phyloP scores from a whole-genome alignment of 2,329 filamentous ascomycete genomes.

The Fusarium metavorans region DNA sequence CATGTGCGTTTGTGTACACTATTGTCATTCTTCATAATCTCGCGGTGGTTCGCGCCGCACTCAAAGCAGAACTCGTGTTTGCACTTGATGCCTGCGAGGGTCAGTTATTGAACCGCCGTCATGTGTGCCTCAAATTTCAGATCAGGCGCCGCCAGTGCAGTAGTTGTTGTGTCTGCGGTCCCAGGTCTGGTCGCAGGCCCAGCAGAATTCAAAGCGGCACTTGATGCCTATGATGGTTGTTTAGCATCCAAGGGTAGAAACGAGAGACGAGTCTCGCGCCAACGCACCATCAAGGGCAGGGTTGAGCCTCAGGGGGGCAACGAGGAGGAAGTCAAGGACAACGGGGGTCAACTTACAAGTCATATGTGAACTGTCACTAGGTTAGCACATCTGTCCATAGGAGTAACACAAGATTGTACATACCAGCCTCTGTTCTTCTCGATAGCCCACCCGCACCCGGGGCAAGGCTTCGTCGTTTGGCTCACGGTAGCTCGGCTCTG shows the following conservation, averaged over 20 bases:
- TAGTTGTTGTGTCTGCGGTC: slow-evolving; percentile 33
- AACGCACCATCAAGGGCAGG: slow-evolving; percentile 26
- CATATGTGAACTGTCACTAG: slow-evolving; percentile 52
- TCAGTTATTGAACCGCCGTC: slow-evolving; percentile 25
- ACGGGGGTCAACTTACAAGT: slow-evolving; percentile 51
- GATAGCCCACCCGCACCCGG: slow-evolving; percentile 53
- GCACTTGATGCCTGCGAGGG: slow-evolving; percentile 50
- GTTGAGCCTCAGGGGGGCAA: slow-evolving; percentile 2
- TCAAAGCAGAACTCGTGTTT: slow-evolving; percentile 53
- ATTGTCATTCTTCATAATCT: slow-evolving; percentile 50
- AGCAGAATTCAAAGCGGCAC: slow-evolving; percentile 52
- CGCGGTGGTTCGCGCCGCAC: slow-evolving; percentile 50
- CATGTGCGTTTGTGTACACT: slow-evolving; percentile 47
- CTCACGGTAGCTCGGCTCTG: slow-evolving; percentile 45
- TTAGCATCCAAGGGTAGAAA: slow-evolving; percentile 21
- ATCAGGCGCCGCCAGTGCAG: slow-evolving; percentile 26
- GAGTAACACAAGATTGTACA: slow-evolving; percentile 34
- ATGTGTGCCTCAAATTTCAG: background rate
- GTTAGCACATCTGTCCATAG: slow-evolving; percentile 38
- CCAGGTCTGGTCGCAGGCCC: slow-evolving; percentile 47
- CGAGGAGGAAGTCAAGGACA: background rate
- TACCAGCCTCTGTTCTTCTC: slow-evolving; percentile 58
- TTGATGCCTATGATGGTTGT: slow-evolving; percentile 46
- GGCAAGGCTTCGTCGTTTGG: slow-evolving; percentile 53
- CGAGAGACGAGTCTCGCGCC: slow-evolving; percentile 7